Conservation (phyloP, 257 asterid genomes). For the Solanum virginianum region DNA sequence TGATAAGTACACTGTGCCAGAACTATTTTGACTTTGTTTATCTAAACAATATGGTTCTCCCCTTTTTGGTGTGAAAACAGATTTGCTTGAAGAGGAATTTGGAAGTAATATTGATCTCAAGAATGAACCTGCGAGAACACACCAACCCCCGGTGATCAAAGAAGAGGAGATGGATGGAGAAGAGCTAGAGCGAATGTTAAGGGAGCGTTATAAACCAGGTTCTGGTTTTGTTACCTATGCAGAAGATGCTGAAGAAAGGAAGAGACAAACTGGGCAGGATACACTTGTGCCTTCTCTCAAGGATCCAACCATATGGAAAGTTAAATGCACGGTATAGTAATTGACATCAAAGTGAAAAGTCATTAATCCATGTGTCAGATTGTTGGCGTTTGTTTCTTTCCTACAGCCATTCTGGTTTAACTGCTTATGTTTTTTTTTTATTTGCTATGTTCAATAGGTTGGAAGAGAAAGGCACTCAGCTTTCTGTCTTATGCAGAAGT, state of each 20-base stretch:
- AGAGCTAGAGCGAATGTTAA: constrained; percentile 55
- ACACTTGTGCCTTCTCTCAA: constrained; percentile 28
- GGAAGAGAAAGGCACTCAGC: constrained; percentile 92
- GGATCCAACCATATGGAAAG: constrained; percentile 78
- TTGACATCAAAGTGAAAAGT: neutral
- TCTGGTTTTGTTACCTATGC: constrained; percentile 45
- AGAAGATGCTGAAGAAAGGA: constrained; percentile 53
- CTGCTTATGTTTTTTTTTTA: neutral
- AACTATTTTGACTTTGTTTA: neutral
- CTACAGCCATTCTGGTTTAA: neutral
- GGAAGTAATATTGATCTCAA: constrained; percentile 10
- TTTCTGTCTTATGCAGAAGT: constrained; percentile 92
- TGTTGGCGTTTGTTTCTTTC: neutral
- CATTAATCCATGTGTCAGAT: neutral
- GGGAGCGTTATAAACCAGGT: constrained; percentile 68
- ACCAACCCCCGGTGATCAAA: constrained; percentile 32
- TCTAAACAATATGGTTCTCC: neutral
- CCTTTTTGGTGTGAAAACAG: constrained; percentile 20
- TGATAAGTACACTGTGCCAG: neutral
- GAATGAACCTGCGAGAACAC: constrained; percentile 30
- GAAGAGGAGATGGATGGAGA: constrained; percentile 76
- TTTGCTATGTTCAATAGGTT: constrained; percentile 31
- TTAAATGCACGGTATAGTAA: constrained; percentile 76
- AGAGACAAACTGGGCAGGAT: constrained; percentile 21
- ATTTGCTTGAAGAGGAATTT: constrained; percentile 37